Conservation (phyloP, 208 protist species). For the Crithidia sp. region DNA sequence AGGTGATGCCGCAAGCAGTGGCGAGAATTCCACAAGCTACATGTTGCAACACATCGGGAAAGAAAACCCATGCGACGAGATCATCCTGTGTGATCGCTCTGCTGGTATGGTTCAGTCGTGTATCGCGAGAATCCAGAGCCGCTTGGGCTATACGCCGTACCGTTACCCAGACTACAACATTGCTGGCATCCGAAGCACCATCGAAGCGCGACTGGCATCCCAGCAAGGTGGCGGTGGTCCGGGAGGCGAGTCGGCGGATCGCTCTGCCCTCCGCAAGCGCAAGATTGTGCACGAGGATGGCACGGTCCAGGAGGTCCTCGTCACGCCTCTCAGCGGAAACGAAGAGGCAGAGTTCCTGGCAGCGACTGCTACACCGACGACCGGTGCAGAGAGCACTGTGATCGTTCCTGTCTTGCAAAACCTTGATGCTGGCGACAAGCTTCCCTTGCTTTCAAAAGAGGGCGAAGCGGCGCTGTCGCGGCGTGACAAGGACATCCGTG, state of each 20-base stretch:
- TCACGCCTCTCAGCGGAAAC: constrained; percentile 44
- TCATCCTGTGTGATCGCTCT: constrained; percentile 81
- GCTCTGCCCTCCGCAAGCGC: constrained; percentile 32
- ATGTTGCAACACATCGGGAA: constrained; percentile 44
- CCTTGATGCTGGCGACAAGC: constrained; percentile 44
- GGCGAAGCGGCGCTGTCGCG: constrained; percentile 36
- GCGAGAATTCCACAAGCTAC: constrained; percentile 32
- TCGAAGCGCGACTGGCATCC: constrained; percentile 26
- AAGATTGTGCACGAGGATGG: constrained; percentile 65
- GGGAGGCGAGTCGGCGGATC: constrained; percentile 13
- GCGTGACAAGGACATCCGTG: constrained; percentile 39
- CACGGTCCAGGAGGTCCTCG: constrained; percentile 52
- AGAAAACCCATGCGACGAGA: constrained; percentile 54
- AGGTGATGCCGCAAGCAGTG: neutral
- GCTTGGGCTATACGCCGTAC: constrained; percentile 72
- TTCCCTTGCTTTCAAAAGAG: constrained; percentile 53
- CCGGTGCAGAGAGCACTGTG: neutral
- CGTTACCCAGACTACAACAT: constrained; percentile 85
- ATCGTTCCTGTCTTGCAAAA: constrained; percentile 59
- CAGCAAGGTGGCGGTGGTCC: neutral
- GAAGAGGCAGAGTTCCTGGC: constrained; percentile 38
- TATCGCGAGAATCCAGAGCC: constrained; percentile 50
- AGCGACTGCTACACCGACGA: constrained; percentile 5
- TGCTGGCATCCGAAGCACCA: constrained; percentile 33
- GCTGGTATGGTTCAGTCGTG: constrained; percentile 77